Evolutionary conservation across 139 green algal genomes (phyloP).

Genomic region (Diplosphaera chodatii): DNA sequence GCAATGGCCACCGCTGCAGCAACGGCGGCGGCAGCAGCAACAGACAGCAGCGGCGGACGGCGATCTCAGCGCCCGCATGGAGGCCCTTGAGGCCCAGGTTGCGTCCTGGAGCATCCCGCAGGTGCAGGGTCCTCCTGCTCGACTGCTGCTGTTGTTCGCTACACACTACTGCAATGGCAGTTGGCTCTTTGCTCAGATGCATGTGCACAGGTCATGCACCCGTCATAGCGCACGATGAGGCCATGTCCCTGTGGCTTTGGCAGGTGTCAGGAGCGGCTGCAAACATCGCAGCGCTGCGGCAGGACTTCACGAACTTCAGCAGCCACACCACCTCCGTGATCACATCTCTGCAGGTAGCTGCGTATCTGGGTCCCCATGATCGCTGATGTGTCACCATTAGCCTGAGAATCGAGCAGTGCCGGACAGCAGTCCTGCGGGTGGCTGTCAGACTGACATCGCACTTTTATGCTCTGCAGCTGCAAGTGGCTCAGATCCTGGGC

Average conservation of each 20-base stretch:
- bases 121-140: not conserved
- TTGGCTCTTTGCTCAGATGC: too few species aligned
- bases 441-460: too few species aligned
- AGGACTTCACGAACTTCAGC: not conserved
- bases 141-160: too few species aligned
- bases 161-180: too few species aligned
- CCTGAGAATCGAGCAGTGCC: too few species aligned
- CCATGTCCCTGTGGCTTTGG: too few species aligned
- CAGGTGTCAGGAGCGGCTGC: not conserved
- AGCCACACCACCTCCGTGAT: not conserved
- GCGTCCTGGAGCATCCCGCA: not conserved
- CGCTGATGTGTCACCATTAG: not conserved
- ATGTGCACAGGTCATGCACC: too few species aligned
- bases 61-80: not conserved
- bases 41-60: not conserved
- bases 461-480: not conserved
- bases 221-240: too few species aligned
- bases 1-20: not conserved
- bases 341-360: not conserved
- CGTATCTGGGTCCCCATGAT: too few species aligned
- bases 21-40: not conserved
- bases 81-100: not conserved
- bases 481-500: not conserved
- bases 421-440: too few species aligned
- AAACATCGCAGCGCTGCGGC: not conserved